phyloP scores from a whole-genome alignment of 2,329 filamentous ascomycete species.

The Xylariales sp. region DNA sequence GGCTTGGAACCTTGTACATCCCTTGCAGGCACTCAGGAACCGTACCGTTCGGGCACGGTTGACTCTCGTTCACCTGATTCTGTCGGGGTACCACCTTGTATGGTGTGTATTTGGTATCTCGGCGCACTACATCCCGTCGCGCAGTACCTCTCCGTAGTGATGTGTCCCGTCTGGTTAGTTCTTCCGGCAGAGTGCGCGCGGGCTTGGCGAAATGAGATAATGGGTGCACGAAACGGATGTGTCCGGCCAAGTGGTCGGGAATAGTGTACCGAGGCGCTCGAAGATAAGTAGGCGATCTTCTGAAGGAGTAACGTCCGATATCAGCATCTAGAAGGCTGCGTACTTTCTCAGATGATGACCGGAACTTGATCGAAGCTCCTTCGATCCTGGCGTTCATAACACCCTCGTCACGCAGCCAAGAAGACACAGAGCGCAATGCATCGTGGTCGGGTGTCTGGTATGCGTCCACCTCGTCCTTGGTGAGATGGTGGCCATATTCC shows the following conservation, averaged over 20 bases:
- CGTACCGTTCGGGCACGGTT: background rate
- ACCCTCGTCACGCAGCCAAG: constrained; percentile 37
- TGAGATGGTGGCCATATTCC: constrained; percentile 29
- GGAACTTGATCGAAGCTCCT: constrained; percentile 38
- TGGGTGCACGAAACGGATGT: constrained; percentile 44
- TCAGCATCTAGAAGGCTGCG: constrained; percentile 37
- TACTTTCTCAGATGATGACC: constrained; percentile 33
- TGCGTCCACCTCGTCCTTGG: constrained; percentile 28
- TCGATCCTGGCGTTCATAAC: constrained; percentile 28
- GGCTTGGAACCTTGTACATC: constrained; percentile 41
- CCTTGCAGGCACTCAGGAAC: constrained; percentile 23
- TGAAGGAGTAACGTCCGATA: constrained; percentile 37
- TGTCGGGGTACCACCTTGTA: background rate
- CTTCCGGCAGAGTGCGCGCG: background rate
- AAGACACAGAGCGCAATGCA: constrained; percentile 31
- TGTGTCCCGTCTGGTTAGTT: too few species aligned
- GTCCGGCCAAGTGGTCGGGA: constrained; percentile 31
- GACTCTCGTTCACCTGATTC: background rate
- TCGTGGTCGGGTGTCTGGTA: constrained; percentile 31
- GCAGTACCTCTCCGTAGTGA: background rate
- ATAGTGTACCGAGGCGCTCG: constrained; percentile 41
- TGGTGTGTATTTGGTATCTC: constrained; percentile 19
- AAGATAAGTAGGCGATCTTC: constrained; percentile 33
- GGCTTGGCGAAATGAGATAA: constrained; percentile 46
- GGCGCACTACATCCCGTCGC: too few species aligned